A percentile compares a stretch with the other conserved stretches of the same genome.
phyloP scores from a whole-genome alignment of 164 flowering plant genomes.

The Malania oleifera region DNA sequence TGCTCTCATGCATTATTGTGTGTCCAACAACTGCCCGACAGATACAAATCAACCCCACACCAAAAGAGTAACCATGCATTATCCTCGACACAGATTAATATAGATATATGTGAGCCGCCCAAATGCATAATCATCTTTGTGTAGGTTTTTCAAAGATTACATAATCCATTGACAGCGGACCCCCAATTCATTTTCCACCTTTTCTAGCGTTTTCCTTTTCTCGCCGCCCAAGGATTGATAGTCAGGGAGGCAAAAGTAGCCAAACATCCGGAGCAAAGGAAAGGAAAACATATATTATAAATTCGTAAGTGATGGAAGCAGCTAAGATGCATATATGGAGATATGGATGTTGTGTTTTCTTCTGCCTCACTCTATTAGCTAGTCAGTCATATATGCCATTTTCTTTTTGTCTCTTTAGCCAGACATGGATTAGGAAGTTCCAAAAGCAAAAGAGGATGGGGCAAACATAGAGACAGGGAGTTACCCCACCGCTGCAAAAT shows the following conservation, averaged over 20 bases:
- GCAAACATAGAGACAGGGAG: background rate
- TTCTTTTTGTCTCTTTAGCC: background rate
- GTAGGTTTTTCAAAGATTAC: too few relatives aligned
- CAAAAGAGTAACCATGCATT: background rate
- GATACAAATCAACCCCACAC: too few relatives aligned
- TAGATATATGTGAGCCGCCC: slow-evolving; percentile 14
- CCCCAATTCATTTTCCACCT: background rate
- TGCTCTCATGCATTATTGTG: too few relatives aligned
- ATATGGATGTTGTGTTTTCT: slow-evolving; percentile 7
- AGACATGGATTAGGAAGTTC: slow-evolving; percentile 1
- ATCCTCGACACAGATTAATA: background rate
- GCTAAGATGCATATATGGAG: too few relatives aligned
- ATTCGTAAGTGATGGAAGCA: too few relatives aligned
- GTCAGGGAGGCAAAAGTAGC: slow-evolving; percentile 18
- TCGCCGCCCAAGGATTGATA: slow-evolving; percentile 20
- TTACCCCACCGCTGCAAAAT: slow-evolving; percentile 10
- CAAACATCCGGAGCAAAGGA: slow-evolving; percentile 1
- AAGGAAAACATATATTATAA: background rate
- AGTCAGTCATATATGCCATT: too few relatives aligned
- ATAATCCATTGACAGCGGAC: slow-evolving; percentile 4
- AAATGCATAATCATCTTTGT: slow-evolving; percentile 3
- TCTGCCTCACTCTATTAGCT: slow-evolving; percentile 8
- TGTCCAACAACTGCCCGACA: too few relatives aligned
- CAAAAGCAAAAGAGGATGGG: background rate
- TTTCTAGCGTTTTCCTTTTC: slow-evolving; percentile 7